Evolutionary conservation across 2,329 filamentous ascomycete species (phyloP).

Genomic region (Cucurbitaria berberidis): DNA sequence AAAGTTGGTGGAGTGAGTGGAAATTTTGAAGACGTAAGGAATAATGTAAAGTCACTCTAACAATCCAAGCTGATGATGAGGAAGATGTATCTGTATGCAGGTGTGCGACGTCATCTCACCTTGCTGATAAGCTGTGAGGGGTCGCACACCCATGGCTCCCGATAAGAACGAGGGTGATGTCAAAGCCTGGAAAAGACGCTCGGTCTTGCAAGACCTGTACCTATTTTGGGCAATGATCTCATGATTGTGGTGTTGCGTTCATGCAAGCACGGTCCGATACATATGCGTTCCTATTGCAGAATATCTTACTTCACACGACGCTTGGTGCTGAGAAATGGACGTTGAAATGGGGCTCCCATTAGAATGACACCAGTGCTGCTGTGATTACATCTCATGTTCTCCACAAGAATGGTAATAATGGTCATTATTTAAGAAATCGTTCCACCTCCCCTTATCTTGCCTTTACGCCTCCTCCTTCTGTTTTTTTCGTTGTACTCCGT

Average conservation of each 20-base stretch:
- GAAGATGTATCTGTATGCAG: background rate
- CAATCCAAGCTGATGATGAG: too few relatives aligned
- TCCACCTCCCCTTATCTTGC: background rate
- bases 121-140: background rate
- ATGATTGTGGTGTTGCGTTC: background rate
- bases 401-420: too few relatives aligned
- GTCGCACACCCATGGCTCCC: background rate
- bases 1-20: background rate
- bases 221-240: background rate
- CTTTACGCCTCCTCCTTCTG: slow-evolving; percentile 5
- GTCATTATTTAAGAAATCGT: background rate
- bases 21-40: background rate
- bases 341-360: too few relatives aligned
- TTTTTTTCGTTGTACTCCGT: slow-evolving; percentile 29
- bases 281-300: too few relatives aligned
- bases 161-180: background rate
- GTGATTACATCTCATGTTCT: too few relatives aligned
- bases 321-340: too few relatives aligned
- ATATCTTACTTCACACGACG: too few relatives aligned
- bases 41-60: too few relatives aligned
- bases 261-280: too few relatives aligned
- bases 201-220: too few relatives aligned
- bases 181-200: too few relatives aligned
- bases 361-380: too few relatives aligned
- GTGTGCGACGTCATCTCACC: background rate